Conservation (phyloP, 1,139 yeast genomes). For the Pichia kudriavzevii region DNA sequence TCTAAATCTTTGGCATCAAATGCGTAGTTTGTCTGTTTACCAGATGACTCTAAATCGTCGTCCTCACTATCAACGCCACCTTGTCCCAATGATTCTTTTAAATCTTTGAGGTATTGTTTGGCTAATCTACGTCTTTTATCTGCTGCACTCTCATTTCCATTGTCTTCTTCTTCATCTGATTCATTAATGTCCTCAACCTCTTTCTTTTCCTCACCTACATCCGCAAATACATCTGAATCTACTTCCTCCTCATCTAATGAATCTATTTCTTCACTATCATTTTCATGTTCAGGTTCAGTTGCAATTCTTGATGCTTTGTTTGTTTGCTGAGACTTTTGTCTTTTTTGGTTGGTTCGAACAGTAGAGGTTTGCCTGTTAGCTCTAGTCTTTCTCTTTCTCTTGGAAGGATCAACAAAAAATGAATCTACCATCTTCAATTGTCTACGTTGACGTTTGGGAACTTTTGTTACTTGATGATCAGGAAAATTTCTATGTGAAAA, state of each 20-base stretch:
- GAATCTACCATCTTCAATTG: conserved; percentile 43
- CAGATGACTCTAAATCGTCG: no score
- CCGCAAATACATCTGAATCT: conserved; percentile 32
- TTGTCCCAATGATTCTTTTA: conserved; percentile 32
- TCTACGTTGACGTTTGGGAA: neutral
- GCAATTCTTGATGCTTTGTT: neutral
- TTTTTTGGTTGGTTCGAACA: conserved; percentile 16
- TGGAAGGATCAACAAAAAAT: conserved; percentile 55
- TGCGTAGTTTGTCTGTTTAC: conserved; percentile 47
- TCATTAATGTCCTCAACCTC: conserved; percentile 34
- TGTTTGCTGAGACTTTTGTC: conserved; percentile 20
- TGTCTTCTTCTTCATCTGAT: conserved; percentile 61
- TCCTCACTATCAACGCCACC: conserved; percentile 22
- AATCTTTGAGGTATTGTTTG: conserved; percentile 78
- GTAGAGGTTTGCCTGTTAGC: conserved; percentile 28
- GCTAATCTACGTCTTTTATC: conserved; percentile 93
- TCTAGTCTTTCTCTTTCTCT: conserved; percentile 43
- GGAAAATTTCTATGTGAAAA: no score
- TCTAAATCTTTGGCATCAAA: conserved; percentile 93
- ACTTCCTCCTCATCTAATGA: conserved; percentile 43
- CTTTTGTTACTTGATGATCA: no score
- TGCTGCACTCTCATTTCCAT: conserved; percentile 72
- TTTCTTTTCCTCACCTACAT: conserved; percentile 30
- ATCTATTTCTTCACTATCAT: conserved; percentile 21
- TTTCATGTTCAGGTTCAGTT: conserved; percentile 9